Evolutionary conservation across 1,284 basidiomycete species (phyloP).

Genomic region (Hortiboletus rubellus): DNA sequence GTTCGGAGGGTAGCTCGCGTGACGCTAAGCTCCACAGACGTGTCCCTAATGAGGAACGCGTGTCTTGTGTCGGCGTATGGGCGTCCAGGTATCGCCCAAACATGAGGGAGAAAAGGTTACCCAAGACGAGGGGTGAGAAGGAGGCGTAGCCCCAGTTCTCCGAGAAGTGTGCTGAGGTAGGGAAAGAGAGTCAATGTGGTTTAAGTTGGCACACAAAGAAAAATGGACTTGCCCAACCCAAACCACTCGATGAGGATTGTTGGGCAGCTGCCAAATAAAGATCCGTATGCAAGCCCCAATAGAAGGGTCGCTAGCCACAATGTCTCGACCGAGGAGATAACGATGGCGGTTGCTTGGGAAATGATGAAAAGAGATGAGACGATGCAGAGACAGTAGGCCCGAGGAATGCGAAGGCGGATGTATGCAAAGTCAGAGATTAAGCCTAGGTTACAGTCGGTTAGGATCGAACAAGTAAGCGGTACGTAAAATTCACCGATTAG

Average conservation of each 20-base stretch:
- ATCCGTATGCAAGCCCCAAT: slow-evolving; percentile 76
- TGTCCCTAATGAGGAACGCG: neutral
- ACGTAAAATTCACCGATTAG: slow-evolving; percentile 56
- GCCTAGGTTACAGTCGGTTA: slow-evolving; percentile 38
- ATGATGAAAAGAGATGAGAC: slow-evolving; percentile 67
- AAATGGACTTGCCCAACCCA: slow-evolving; percentile 59
- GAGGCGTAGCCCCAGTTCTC: slow-evolving; percentile 87
- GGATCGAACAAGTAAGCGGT: neutral
- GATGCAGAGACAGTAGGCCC: slow-evolving; percentile 70
- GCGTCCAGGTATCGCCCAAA: slow-evolving; percentile 82
- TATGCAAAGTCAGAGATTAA: slow-evolving; percentile 75
- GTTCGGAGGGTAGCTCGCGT: slow-evolving; percentile 34
- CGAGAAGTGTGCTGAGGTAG: slow-evolving; percentile 58
- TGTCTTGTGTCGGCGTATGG: slow-evolving; percentile 46
- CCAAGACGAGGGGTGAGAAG: slow-evolving; percentile 76
- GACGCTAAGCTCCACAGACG: slow-evolving; percentile 5
- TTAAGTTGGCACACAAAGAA: neutral
- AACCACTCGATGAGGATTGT: slow-evolving; percentile 86
- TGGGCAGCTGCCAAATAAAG: slow-evolving; percentile 75
- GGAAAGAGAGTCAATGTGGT: neutral
- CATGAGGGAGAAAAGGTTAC: slow-evolving; percentile 81
- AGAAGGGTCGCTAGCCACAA: slow-evolving; percentile 78
- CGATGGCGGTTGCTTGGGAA: slow-evolving; percentile 63
- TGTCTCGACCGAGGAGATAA: slow-evolving; percentile 56
- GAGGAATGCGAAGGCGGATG: slow-evolving; percentile 57